Conservation (phyloP, 306 rosid genomes). For the Fragaria vesca region DNA sequence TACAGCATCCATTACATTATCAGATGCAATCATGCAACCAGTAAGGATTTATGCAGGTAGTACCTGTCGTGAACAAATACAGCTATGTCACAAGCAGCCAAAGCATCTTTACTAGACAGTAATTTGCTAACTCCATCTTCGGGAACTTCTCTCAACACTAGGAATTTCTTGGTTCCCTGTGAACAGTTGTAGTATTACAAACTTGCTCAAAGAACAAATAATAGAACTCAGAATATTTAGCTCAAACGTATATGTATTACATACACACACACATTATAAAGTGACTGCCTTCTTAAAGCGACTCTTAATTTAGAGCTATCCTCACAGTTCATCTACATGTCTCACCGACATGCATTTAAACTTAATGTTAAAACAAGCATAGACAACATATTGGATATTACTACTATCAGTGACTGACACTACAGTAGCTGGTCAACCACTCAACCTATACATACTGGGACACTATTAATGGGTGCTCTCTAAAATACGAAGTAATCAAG, state of each 20-base stretch:
- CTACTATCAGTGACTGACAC: background rate
- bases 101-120: constrained; percentile 73
- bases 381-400: background rate
- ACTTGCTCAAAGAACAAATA: background rate
- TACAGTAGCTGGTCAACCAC: background rate
- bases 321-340: background rate
- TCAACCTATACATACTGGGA: background rate
- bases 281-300: no score
- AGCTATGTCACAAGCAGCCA: constrained; percentile 92
- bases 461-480: background rate
- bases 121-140: constrained; percentile 69
- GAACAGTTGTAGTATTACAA: constrained; percentile 18
- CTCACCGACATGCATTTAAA: background rate
- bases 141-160: constrained; percentile 83
- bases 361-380: background rate
- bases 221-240: background rate
- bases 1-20: background rate
- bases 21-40: background rate
- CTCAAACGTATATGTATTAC: background rate
- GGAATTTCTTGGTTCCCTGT: constrained; percentile 70
- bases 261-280: no score
- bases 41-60: background rate
- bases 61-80: constrained; percentile 94
- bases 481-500: background rate
- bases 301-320: background rate